phyloP scores from a whole-genome alignment of 1,284 basidiomycete genomes.

The Microbotryomycetes sp. region DNA sequence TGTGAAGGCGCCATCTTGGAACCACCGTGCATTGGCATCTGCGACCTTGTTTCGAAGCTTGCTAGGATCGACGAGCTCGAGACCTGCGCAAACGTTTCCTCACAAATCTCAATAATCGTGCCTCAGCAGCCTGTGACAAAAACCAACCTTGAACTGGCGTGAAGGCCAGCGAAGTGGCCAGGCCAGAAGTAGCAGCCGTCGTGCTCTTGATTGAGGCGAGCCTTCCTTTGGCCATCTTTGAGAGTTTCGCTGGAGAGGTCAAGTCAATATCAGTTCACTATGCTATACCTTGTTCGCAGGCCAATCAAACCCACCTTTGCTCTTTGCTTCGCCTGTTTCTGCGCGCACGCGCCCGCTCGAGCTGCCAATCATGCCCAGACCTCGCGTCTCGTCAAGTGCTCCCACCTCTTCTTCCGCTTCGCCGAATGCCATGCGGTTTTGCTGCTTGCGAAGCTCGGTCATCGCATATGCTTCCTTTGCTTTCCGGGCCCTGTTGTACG shows the following conservation, averaged over 20 bases:
- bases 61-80: conserved; percentile 43
- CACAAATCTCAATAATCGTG: not conserved
- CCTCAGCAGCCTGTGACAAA: conserved; percentile 10
- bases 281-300: not conserved
- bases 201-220: conserved; percentile 43
- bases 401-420: conserved; percentile 93
- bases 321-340: conserved; percentile 73
- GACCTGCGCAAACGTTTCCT: conserved; percentile 17
- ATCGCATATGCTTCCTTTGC: conserved; percentile 95
- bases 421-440: conserved; percentile 95
- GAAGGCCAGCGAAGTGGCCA: conserved; percentile 83
- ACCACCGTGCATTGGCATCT: conserved; percentile 44
- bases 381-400: conserved; percentile 92
- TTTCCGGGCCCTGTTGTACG: conserved; percentile 84
- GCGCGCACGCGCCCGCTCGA: conserved; percentile 81
- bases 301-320: conserved; percentile 56
- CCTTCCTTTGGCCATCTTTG: conserved; percentile 88
- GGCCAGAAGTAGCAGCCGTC: conserved; percentile 59
- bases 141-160: conserved; percentile 85
- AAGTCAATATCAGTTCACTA: too few species aligned
- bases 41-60: conserved; percentile 35
- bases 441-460: conserved; percentile 91
- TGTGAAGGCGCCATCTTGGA: conserved; percentile 33
- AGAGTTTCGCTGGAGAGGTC: conserved; percentile 82
- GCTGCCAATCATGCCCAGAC: conserved; percentile 90